These are phyloP conservation scores for Aspergillus flavus DNA, from an alignment of 2,329 filamentous ascomycete genomes.

Conservation along the genomic window DNA sequence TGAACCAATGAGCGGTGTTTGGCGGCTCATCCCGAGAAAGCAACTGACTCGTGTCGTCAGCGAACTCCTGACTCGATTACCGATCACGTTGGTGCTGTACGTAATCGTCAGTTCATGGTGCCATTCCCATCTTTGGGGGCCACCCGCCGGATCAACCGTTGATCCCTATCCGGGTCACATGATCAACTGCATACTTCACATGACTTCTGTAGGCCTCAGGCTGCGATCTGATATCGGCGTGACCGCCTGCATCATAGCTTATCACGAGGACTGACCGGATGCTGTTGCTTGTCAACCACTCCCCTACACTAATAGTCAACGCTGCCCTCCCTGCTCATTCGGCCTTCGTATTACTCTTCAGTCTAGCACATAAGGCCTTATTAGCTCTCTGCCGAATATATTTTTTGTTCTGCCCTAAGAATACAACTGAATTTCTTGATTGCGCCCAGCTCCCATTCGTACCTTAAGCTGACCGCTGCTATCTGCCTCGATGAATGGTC, in stretches of 20 bases:
- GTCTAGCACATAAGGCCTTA: neutral
- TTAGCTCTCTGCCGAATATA: neutral
- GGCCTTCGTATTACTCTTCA: neutral
- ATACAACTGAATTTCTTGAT: neutral
- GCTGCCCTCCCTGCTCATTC: neutral
- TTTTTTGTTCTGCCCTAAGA: neutral
- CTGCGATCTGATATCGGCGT: slow-evolving; percentile 4
- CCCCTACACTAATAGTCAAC: neutral
- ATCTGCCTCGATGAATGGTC: slow-evolving; percentile 15
- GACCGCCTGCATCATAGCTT: slow-evolving; percentile 16
- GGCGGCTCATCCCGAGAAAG: slow-evolving; percentile 14
- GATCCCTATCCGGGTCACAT: slow-evolving; percentile 8
- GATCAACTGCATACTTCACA: neutral
- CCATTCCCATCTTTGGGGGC: neutral
- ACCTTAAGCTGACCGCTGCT: neutral
- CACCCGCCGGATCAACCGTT: neutral
- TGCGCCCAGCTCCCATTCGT: neutral
- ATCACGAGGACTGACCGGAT: slow-evolving; percentile 13
- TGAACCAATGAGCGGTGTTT: slow-evolving; percentile 13
- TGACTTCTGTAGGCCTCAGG: slow-evolving; percentile 16
- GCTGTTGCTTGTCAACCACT: slow-evolving; percentile 6
- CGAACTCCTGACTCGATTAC: slow-evolving; percentile 14
- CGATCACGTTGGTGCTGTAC: neutral
- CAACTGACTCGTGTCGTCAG: slow-evolving; percentile 27
- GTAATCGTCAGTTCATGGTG: slow-evolving; percentile 1